Evolutionary conservation across 2,329 filamentous ascomycete genomes (phyloP), one percentile per base, ranked within the genome.

Genomic region (Dendrostoma leiphaemia): DNA sequence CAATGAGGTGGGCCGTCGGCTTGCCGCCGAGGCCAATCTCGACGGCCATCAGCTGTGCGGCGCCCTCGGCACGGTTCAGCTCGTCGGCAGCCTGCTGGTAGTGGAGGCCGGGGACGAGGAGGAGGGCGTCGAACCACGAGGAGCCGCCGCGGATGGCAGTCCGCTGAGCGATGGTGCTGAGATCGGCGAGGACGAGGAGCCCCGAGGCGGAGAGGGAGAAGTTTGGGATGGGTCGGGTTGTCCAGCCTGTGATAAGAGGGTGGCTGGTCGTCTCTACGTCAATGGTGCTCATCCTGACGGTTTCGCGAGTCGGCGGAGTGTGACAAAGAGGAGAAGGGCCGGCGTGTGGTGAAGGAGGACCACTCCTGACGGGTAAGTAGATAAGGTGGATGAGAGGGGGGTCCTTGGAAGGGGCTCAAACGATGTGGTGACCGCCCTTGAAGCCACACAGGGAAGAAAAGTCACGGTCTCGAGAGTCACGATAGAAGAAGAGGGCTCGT

Each of bases 51-150:
- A 74, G 5, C 72, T 65, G 72, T 4, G 69, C 70, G 13, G 69
- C 68, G 19, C 71, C 72, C 32, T 67, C 69, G 52, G 77, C 73
- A 3, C 71, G 67, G 55, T 72, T 72, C 15, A 85, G 67, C 1
- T 74, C 72, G 12, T 80, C 73, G 9, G 81, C 81, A 4, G 76
- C 73, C 60, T 85, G 81, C 60, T 86, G 81, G 59, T 79, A 79
- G 65, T 86, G 84, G 48, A 86, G 63, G 0, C 84, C 83, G 0
- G 83, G 83, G 2, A 79, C 81, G 3, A 86, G 72, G 12, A 85
- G 70, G 10, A 86, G 70, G 7, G 71, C 70, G 63, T 86, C 83
- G 1, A 83, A 68, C 71, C 79, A 80, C 2, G 75, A 77, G 1
- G 81, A 78, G 3, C 79, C 80, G 24, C 83, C 83, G 2, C 74